Conservation (phyloP, 805 yeast genomes). For the Hermanozyma aechmeae region DNA sequence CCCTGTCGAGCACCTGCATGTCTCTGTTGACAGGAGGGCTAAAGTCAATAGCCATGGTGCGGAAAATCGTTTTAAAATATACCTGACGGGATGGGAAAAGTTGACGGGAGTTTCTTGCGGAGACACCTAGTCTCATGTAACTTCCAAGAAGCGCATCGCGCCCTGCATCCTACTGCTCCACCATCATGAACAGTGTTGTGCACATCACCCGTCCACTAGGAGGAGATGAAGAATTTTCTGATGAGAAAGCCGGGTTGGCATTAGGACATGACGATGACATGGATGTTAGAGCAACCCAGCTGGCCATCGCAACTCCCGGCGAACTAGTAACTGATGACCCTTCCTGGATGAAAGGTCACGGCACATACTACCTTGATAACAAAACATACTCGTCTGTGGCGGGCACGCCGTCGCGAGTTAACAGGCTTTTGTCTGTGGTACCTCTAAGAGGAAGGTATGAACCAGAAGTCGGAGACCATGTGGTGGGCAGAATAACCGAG, state of each 20-base stretch:
- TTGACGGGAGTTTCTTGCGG: neutral
- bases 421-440: constrained; percentile 73
- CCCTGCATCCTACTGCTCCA: too few relatives aligned
- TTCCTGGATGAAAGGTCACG: constrained; percentile 98
- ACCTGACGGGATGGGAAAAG: constrained; percentile 9
- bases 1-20: constrained; percentile 58
- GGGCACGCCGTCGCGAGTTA: constrained; percentile 80
- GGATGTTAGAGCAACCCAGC: too few relatives aligned
- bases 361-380: constrained; percentile 74
- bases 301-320: constrained; percentile 90
- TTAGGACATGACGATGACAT: too few relatives aligned
- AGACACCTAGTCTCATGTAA: too few relatives aligned
- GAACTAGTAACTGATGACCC: constrained; percentile 94
- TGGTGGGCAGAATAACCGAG: constrained; percentile 88
- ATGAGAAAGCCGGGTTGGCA: too few relatives aligned
- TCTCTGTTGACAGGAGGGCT: constrained; percentile 63
- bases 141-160: too few relatives aligned
- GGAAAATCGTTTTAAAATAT: constrained; percentile 18
- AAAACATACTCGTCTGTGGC: constrained; percentile 86
- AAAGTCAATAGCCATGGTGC: constrained; percentile 20
- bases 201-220: too few relatives aligned
- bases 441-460: constrained; percentile 82
- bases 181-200: too few relatives aligned
- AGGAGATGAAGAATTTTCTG: too few relatives aligned
- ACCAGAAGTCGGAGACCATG: constrained; percentile 95